phyloP scores from a whole-genome alignment of 305 asterid species.

The Solanum hybrid region DNA sequence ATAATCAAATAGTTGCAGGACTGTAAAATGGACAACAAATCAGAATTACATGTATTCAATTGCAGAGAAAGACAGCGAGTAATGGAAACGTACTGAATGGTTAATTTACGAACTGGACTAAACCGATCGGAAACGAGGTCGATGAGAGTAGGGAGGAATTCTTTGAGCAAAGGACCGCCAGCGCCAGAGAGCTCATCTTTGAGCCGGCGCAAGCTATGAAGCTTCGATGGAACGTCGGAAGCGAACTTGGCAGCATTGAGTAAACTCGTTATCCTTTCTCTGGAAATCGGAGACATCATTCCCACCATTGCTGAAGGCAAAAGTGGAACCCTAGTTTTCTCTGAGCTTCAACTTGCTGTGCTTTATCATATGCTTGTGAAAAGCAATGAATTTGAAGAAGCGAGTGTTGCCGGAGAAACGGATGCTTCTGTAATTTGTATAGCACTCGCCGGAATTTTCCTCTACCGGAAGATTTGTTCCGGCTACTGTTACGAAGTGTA shows the following conservation, averaged over 20 bases:
- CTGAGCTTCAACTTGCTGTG: background rate
- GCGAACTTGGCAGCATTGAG: slow-evolving; percentile 43
- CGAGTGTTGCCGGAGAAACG: background rate
- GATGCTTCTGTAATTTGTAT: background rate
- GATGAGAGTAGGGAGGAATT: slow-evolving; percentile 45
- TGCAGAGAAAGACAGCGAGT: background rate
- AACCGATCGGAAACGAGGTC: slow-evolving; percentile 55
- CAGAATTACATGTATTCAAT: background rate
- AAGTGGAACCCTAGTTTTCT: slow-evolving; percentile 17
- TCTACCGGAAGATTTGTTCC: background rate
- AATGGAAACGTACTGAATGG: slow-evolving; percentile 48
- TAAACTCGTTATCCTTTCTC: slow-evolving; percentile 43
- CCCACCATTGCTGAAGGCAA: slow-evolving; percentile 33
- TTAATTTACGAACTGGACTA: slow-evolving; percentile 70
- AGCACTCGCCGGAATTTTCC: background rate
- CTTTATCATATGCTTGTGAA: background rate
- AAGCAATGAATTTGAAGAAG: background rate
- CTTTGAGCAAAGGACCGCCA: slow-evolving; percentile 35
- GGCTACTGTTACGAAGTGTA: background rate
- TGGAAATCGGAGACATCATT: slow-evolving; percentile 35
- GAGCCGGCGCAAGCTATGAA: slow-evolving; percentile 52
- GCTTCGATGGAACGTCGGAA: slow-evolving; percentile 47
- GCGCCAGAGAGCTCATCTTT: slow-evolving; percentile 44
- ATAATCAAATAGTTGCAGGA: background rate
- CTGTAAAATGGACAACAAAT: background rate